Evolutionary conservation across 2,329 filamentous ascomycete genomes (phyloP).

Genomic region (Grosmannia clavigera): DNA sequence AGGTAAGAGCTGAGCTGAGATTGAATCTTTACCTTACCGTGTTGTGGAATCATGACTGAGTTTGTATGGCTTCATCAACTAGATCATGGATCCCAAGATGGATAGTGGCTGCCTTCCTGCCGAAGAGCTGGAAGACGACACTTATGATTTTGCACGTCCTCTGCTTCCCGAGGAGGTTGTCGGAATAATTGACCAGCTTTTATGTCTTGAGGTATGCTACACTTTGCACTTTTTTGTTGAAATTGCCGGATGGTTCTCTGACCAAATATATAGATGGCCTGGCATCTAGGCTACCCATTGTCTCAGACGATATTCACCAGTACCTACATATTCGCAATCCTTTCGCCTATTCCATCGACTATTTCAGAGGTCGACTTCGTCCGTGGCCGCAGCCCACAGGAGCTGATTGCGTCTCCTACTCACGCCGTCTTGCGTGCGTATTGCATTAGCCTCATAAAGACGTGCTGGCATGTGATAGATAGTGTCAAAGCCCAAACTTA

Average conservation of each 20-base stretch:
- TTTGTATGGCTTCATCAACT: not conserved
- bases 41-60: not conserved
- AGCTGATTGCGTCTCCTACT: not conserved
- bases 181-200: conserved; percentile 85
- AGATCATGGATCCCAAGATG: conserved; percentile 99
- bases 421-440: conserved; percentile 67
- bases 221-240: not conserved
- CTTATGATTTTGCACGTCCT: conserved; percentile 59
- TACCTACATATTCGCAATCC: conserved; percentile 72
- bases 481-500: conserved; percentile 73
- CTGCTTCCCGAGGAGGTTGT: conserved; percentile 69
- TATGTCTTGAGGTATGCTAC: conserved; percentile 65
- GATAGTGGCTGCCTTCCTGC: conserved; percentile 77
- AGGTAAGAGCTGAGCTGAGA: conserved; percentile 33
- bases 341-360: conserved; percentile 54
- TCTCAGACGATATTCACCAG: conserved; percentile 93
- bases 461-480: conserved; percentile 65
- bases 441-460: conserved; percentile 73
- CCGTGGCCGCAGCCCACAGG: conserved; percentile 31
- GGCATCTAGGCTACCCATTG: conserved; percentile 91
- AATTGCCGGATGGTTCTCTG: not conserved
- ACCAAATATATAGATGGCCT: conserved; percentile 63
- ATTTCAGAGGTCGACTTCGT: conserved; percentile 56
- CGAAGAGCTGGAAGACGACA: conserved; percentile 70
- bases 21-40: conserved; percentile 6